A percentile compares a stretch with the other conserved stretches of the same genome.
Evolutionary conservation across 805 yeast species (phyloP).

Genomic region (Monosporozyma siamensis): DNA sequence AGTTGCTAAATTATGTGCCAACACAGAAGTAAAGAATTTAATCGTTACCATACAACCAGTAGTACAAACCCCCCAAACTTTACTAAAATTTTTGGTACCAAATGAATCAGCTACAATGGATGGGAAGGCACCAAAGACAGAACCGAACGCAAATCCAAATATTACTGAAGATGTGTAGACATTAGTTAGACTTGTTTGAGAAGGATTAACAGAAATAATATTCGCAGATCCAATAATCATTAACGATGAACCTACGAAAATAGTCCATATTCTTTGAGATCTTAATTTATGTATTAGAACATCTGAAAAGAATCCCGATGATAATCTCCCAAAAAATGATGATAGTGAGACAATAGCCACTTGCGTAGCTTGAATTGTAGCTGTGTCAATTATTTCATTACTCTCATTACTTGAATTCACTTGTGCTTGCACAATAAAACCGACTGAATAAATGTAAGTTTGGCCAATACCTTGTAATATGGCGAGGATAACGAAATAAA

Average conservation of each 20-base stretch:
- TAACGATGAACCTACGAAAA: conserved; percentile 35
- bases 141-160: conserved; percentile 60
- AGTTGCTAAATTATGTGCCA: conserved; percentile 46
- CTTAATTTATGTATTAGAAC: conserved; percentile 40
- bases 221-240: conserved; percentile 31
- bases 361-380: conserved; percentile 56
- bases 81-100: conserved; percentile 59
- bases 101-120: conserved; percentile 65
- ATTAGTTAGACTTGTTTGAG: conserved; percentile 28
- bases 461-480: conserved; percentile 58
- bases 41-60: conserved; percentile 58
- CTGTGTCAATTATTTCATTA: conserved; percentile 4
- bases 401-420: conserved; percentile 19
- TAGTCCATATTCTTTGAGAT: conserved; percentile 59
- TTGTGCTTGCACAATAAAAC: conserved; percentile 54
- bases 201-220: background rate
- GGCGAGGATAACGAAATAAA: conserved; percentile 48
- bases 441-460: conserved; percentile 63
- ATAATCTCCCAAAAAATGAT: conserved; percentile 55
- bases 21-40: conserved; percentile 42
- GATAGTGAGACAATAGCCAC: conserved; percentile 58
- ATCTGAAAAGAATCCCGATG: conserved; percentile 61
- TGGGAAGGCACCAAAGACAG: conserved; percentile 67
- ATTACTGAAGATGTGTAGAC: conserved; percentile 44
- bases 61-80: conserved; percentile 67